These are phyloP conservation scores for Breviolum minutum DNA, from an alignment of 73 alveolate species.

Conservation along the genomic window DNA sequence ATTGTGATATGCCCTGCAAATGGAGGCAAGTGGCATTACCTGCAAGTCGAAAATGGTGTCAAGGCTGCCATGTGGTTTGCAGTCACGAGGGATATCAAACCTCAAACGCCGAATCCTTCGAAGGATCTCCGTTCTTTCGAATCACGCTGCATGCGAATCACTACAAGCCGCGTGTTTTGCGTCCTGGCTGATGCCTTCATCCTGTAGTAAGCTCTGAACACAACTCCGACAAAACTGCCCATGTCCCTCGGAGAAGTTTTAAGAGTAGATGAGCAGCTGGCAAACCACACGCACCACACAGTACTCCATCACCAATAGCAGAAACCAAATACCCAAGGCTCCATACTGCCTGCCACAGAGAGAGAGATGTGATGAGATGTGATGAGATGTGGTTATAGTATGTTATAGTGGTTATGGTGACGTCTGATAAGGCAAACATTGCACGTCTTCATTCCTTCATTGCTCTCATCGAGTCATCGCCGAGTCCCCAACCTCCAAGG, in stretches of 20 bases:
- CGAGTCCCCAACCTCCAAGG: constrained; percentile 42
- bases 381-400: not conserved
- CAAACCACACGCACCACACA: constrained; percentile 75
- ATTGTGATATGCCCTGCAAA: too few relatives aligned
- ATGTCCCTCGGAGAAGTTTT: too few relatives aligned
- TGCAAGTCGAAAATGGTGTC: constrained; percentile 66
- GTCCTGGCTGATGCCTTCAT: not conserved
- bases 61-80: constrained; percentile 54
- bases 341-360: constrained; percentile 47
- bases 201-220: too few relatives aligned
- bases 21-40: constrained; percentile 39
- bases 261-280: constrained; percentile 21
- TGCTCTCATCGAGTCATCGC: too few relatives aligned
- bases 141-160: not conserved
- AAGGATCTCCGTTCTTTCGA: not conserved
- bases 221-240: too few relatives aligned
- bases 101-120: not conserved
- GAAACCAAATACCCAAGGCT: constrained; percentile 54
- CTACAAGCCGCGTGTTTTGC: not conserved
- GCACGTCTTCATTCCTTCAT: too few relatives aligned
- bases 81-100: constrained; percentile 63
- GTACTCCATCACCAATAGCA: constrained; percentile 68
- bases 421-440: too few relatives aligned
- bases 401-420: too few relatives aligned
- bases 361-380: not conserved